Evolutionary conservation across 306 rosid species (phyloP).

Genomic region (Cotoneaster glaucophyllus): DNA sequence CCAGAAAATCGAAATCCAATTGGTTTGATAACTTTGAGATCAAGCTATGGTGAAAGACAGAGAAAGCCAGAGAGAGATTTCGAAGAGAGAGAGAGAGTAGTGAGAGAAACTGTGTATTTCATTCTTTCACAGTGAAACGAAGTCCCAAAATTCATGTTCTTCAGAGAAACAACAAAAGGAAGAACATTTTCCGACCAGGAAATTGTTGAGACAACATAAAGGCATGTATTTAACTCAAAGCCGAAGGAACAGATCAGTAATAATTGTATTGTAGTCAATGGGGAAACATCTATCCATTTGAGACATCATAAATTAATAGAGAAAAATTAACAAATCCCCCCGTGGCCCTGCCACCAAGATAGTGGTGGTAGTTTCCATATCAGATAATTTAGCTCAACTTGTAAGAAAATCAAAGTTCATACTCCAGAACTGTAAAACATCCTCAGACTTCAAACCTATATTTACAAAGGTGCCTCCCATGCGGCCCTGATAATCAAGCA

Average conservation of each 20-base stretch:
- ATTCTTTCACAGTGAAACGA: not conserved
- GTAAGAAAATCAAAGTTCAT: no score
- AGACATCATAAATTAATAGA: slow-evolving; percentile 65
- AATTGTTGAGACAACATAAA: not conserved
- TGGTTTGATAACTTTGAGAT: no score
- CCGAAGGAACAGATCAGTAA: slow-evolving; percentile 97
- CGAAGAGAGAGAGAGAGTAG: no score
- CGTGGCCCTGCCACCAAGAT: slow-evolving; percentile 45
- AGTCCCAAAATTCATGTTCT: not conserved
- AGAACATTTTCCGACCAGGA: not conserved
- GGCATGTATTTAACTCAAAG: slow-evolving; percentile 23
- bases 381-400: not conserved
- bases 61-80: no score
- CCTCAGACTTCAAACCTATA: no score
- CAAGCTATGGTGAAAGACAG: no score
- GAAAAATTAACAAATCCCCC: slow-evolving; percentile 76
- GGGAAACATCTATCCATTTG: slow-evolving; percentile 99
- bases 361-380: not conserved
- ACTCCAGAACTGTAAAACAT: no score
- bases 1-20: no score
- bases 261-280: slow-evolving; percentile 76
- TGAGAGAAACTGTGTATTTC: no score
- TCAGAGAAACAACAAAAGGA: not conserved
- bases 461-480: no score
- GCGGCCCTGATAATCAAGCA: no score